Base-by-base conservation (phyloP, 768 basidiomycete species). In the Boletellus emodensis region DNA sequence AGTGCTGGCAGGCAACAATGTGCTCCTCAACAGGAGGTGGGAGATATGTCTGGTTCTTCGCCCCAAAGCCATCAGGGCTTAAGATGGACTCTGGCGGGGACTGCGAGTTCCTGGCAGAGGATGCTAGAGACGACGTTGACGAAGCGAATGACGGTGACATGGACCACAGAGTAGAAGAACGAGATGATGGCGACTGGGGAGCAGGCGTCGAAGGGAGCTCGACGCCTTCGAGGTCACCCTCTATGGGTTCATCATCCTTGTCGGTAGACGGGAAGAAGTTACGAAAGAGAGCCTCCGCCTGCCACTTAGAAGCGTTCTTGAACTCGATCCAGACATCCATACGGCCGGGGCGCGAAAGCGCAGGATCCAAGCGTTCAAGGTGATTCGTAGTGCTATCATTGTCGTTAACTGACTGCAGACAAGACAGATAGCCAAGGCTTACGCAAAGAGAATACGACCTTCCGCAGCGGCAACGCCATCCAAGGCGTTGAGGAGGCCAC, bases 311-410 rank as follows among this genome's bases (percentile, higher is more conserved):
- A 32, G 92, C 86, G 54, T 88, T 84, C 74, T 84, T 87, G 75
- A 94, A 94, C 66, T 92, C 88, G 40, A 94, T 79, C 84, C 89
- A 90, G 8, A 95, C 88, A 61, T 94, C 93, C 87, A 90, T 89
- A 26, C 88, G 85, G 15, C 93, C 93, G 6, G 93, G 90, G 46
- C 93, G 85, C n/a, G 85, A 88, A 11, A 95, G 80, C 0, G 93
- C 93, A 4, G 91, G 89, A 59, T 95, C 93, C 1, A 95, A 79
- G 32, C 86, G 81, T 60, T 94, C 90, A n/a, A 93, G 74, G 61
- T 94, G 92, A 67, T 94, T 94, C 11, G 90, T 92, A 15, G 90
- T 92, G 0, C 89, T 90, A 57, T 13, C 37, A 20, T 38, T 14
- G 18, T 40, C 12, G 18, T 51, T 28, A 58, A 39, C 10, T 47